Conservation (phyloP, 2,329 filamentous ascomycete genomes). For the Epichloe elymi region DNA sequence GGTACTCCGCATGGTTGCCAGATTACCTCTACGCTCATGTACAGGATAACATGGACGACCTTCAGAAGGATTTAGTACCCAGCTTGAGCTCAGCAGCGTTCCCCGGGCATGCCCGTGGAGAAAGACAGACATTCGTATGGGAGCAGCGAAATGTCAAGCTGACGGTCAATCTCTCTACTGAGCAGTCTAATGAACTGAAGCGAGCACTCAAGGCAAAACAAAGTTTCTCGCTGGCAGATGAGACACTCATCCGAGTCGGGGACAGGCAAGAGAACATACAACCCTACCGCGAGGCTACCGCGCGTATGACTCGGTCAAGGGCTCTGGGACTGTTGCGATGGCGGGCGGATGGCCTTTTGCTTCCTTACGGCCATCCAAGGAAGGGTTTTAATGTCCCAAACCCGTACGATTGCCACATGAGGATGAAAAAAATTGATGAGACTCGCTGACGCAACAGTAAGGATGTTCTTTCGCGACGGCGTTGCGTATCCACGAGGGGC, state of each 20-base stretch:
- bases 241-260: background rate
- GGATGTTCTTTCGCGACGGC: slow-evolving; percentile 1
- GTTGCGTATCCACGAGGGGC: slow-evolving; percentile 1
- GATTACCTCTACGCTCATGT: background rate
- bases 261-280: background rate
- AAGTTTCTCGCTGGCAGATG: background rate
- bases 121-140: background rate
- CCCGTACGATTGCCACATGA: slow-evolving; percentile 9
- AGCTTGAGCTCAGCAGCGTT: background rate
- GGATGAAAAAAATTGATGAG: background rate
- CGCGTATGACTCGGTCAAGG: slow-evolving; percentile 10
- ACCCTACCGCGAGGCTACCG: background rate
- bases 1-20: slow-evolving; percentile 14
- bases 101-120: background rate
- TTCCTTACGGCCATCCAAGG: slow-evolving; percentile 12
- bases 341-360: slow-evolving; percentile 12
- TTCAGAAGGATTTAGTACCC: background rate
- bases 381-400: slow-evolving; percentile 8
- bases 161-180: background rate
- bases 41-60: background rate
- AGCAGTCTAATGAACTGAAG: background rate
- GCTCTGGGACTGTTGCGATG: slow-evolving; percentile 9
- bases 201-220: background rate
- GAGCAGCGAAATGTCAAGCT: background rate
- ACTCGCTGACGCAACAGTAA: background rate